phyloP scores from a whole-genome alignment of 768 basidiomycete species.

The Boletus pseudopeckii region DNA sequence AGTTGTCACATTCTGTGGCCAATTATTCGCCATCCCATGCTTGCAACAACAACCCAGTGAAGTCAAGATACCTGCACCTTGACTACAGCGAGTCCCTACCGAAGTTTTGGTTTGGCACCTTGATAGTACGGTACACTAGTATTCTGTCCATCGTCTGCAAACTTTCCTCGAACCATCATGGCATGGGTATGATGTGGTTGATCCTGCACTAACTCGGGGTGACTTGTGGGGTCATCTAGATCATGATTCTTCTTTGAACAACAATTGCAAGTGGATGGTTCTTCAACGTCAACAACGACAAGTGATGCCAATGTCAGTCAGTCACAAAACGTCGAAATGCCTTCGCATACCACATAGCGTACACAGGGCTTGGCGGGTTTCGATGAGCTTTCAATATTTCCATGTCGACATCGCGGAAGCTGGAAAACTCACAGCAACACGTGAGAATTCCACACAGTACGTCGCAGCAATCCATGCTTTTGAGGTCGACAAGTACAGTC shows the following conservation, averaged over 20 bases:
- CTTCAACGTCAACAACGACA: not conserved
- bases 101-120: slow-evolving; percentile 14
- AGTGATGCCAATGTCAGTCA: not conserved
- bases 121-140: slow-evolving; percentile 13
- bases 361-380: slow-evolving; percentile 3
- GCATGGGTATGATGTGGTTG: slow-evolving; percentile 11
- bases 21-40: not conserved
- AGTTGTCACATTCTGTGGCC: not conserved
- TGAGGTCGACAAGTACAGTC: not conserved
- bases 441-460: slow-evolving; percentile 15
- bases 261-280: slow-evolving; percentile 12
- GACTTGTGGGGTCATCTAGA: not conserved
- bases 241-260: slow-evolving; percentile 12
- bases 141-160: slow-evolving; percentile 10
- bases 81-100: not conserved
- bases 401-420: not conserved
- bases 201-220: slow-evolving; percentile 11
- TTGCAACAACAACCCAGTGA: not conserved
- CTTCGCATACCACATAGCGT: slow-evolving; percentile 15
- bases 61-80: not conserved
- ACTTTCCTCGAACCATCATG: slow-evolving; percentile 15
- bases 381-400: not conserved
- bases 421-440: slow-evolving; percentile 19
- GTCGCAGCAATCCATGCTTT: slow-evolving; percentile 25
- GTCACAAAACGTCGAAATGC: not conserved